These are phyloP conservation scores for Aspergillus bombycis DNA, from an alignment of 2,329 filamentous ascomycete species.

Conservation along the genomic window DNA sequence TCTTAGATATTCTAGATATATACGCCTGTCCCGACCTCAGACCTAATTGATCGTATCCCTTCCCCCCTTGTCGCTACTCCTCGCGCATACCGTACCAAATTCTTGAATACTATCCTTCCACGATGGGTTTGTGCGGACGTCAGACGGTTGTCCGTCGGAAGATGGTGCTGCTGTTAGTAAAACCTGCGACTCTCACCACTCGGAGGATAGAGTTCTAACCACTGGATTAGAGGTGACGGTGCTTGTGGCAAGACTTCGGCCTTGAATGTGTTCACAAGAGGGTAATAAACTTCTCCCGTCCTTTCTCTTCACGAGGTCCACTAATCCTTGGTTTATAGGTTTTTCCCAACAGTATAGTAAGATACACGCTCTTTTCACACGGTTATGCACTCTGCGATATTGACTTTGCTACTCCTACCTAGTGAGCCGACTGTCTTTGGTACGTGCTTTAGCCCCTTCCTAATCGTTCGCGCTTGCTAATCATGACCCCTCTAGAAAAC, in stretches of 20 bases:
- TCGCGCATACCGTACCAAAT: slow-evolving; percentile 13
- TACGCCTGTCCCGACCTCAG: neutral
- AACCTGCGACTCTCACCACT: neutral
- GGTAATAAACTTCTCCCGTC: slow-evolving; percentile 57
- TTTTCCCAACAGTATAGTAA: slow-evolving; percentile 96
- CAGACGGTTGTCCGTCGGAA: slow-evolving; percentile 91
- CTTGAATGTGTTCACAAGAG: slow-evolving; percentile 97
- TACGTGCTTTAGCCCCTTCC: slow-evolving; percentile 37
- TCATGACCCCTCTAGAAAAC: slow-evolving; percentile 67
- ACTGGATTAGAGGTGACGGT: slow-evolving; percentile 75
- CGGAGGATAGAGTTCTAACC: slow-evolving; percentile 23
- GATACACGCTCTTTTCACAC: slow-evolving; percentile 25
- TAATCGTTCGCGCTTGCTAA: slow-evolving; percentile 23
- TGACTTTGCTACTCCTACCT: slow-evolving; percentile 25
- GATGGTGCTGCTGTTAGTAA: slow-evolving; percentile 79
- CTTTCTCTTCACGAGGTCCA: slow-evolving; percentile 6
- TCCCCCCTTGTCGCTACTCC: slow-evolving; percentile 27
- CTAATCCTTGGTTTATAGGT: slow-evolving; percentile 56
- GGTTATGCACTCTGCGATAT: slow-evolving; percentile 16
- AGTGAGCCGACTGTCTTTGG: slow-evolving; percentile 91
- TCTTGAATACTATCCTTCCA: slow-evolving; percentile 19
- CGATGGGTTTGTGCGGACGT: slow-evolving; percentile 66
- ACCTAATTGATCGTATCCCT: slow-evolving; percentile 4
- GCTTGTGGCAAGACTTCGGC: slow-evolving; percentile 96
- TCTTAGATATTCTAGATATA: slow-evolving; percentile 6